phyloP scores from a whole-genome alignment of 257 asterid species.

The Solanum arcanum region DNA sequence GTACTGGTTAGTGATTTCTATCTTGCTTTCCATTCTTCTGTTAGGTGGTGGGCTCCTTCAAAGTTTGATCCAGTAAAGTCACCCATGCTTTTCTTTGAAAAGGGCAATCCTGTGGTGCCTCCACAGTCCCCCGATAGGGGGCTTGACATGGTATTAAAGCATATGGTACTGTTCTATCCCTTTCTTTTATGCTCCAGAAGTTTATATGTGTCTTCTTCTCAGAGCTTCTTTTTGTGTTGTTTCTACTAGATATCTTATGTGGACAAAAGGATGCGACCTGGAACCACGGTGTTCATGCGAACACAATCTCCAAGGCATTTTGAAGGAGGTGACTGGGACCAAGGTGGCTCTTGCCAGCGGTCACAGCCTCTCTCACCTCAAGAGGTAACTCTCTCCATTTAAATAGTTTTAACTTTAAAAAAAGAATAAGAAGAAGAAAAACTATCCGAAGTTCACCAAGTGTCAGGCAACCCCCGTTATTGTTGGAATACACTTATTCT shows the following conservation, averaged over 20 bases:
- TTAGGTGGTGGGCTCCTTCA: constrained; percentile 99
- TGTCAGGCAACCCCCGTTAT: not conserved
- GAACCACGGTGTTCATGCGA: constrained; percentile 48
- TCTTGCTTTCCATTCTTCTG: not conserved
- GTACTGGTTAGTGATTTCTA: not conserved
- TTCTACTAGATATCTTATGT: constrained; percentile 40
- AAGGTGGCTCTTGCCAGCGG: constrained; percentile 84
- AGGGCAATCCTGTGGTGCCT: constrained; percentile 66
- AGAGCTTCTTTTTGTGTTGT: not conserved
- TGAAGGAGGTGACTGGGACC: constrained; percentile 98
- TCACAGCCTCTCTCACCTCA: constrained; percentile 45
- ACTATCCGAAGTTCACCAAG: not conserved
- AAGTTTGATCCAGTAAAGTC: constrained; percentile 95
- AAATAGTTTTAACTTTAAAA: not conserved
- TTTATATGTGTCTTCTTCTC: not conserved
- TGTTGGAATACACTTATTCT: not conserved
- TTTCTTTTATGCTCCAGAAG: not conserved
- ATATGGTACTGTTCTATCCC: constrained; percentile 47
- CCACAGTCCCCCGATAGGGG: constrained; percentile 59
- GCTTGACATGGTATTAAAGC: constrained; percentile 61
- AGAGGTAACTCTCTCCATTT: constrained; percentile 40
- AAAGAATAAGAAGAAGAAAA: not conserved
- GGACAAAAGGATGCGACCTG: constrained; percentile 36
- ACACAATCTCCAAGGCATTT: constrained; percentile 93
- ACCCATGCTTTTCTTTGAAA: constrained; percentile 89